Percentiles rank a stretch among this genome's conserved stretches.
Evolutionary conservation across 208 protist genomes (phyloP).

Genomic region (Leishmania amazonensis): DNA sequence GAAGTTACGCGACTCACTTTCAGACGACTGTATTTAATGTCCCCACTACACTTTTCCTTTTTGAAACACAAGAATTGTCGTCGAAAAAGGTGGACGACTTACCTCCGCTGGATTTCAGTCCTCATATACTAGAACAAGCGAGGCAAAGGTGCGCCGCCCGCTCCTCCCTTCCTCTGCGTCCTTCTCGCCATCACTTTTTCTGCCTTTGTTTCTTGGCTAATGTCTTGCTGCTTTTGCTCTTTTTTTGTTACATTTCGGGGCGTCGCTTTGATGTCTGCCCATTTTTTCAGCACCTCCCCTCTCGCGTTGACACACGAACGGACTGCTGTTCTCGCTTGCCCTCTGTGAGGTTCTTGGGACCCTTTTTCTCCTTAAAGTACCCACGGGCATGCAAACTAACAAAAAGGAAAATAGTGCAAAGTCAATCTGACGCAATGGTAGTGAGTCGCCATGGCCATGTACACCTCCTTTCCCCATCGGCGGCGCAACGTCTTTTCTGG

Average conservation of each 20-base stretch:
- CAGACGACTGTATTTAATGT: not conserved
- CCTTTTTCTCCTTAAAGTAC: not conserved
- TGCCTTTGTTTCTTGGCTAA: constrained; percentile 10
- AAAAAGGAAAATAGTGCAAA: not conserved
- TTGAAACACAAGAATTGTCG: not conserved
- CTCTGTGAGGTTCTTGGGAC: not conserved
- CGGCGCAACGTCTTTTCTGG: not conserved
- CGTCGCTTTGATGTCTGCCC: not conserved
- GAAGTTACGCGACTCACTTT: not conserved
- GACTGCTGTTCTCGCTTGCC: not conserved
- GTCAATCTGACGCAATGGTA: not conserved
- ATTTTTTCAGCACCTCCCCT: not conserved
- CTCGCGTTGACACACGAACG: not conserved
- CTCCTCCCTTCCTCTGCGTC: constrained; percentile 6
- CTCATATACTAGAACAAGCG: not conserved
- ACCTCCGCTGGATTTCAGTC: not conserved
- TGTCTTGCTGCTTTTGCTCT: constrained; percentile 6
- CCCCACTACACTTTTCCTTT: not conserved
- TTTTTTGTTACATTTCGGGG: not conserved
- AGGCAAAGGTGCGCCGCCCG: not conserved
- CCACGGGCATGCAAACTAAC: not conserved
- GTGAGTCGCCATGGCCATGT: not conserved
- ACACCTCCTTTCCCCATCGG: not conserved
- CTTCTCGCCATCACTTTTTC: constrained; percentile 7
- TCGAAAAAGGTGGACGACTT: not conserved